Base-by-base conservation (phyloP, 2,329 filamentous ascomycete genomes). In the Microdochium paspali region DNA sequence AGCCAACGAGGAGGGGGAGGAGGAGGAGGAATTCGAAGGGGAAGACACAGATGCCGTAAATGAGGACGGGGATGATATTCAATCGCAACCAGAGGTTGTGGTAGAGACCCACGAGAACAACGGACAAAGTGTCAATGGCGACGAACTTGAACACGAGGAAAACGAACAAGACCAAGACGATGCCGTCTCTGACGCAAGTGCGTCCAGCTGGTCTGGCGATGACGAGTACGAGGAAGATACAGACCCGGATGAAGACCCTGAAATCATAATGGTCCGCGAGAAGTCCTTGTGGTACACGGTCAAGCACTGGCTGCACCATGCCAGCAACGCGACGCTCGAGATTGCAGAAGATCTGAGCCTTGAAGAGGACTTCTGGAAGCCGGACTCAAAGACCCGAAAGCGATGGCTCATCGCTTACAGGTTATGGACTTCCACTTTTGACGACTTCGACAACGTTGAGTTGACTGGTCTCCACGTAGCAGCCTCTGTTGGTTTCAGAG, bases 221-320 rank as follows among this genome's bases (percentile, higher is more conserved):
- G 24, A 53, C 1, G 51, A 46, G 10, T 42, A 43, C 10, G 43
- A 46, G 4, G 48, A 45, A 48, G 54, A 56, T 1, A 54, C 58
- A 1, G 48, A 52, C 0, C 50, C 53, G 7, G 47, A 55, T 9
- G 56, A 54, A 1, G 35, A 61, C 3, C 54, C 57, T 0, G 66
- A 67, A 48, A 61, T 60, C 0, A 52, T 58, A 7, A 48, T 55
- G 2, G 49, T 62, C 2, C 50, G 49, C 4, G 54, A 57, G 3
- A 54, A 50, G 13, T 63, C 58, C n/a, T 45, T 63, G 18, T 53
- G 58, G 7, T 70, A 70, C 20, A 59, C 66, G 4, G 60, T 70
- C 4, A 69, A 67, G 44, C 52, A 70, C 30, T 70, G 68, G 68
- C 55, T 70, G 3, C 56, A 62, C 5, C 68, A 70, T 45, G 68